Evolutionary conservation across 768 basidiomycete genomes (phyloP).

Genomic region (Termitomyces sp.): DNA sequence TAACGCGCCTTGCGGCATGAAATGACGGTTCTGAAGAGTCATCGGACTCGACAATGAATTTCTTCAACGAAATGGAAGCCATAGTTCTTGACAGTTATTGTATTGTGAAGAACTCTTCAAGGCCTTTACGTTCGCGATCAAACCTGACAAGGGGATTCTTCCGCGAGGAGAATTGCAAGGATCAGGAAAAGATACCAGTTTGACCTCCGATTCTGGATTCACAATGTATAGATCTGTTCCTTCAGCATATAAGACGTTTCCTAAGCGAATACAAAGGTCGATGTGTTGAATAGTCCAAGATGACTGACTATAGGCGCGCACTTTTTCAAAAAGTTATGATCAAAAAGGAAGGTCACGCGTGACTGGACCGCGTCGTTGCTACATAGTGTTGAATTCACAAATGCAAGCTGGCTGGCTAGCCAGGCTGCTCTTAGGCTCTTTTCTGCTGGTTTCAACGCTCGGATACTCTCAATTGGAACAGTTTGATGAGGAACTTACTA

Average conservation of each 20-base stretch:
- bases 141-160: neutral
- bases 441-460: constrained; percentile 2
- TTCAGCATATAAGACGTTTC: neutral
- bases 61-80: constrained; percentile 24
- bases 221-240: neutral
- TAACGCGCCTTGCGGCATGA: constrained; percentile 57
- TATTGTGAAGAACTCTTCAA: neutral
- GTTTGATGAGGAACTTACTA: constrained; percentile 40
- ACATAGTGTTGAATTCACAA: neutral
- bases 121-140: neutral
- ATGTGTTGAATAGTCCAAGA: neutral
- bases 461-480: constrained; percentile 25
- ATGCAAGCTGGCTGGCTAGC: constrained; percentile 16
- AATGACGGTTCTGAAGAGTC: constrained; percentile 28
- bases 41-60: constrained; percentile 34
- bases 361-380: neutral
- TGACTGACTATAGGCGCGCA: too few relatives aligned
- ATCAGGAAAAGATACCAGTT: too few relatives aligned
- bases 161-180: neutral
- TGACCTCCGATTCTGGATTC: too few relatives aligned
- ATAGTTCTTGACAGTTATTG: constrained; percentile 1
- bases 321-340: neutral
- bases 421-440: constrained; percentile 9
- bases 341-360: neutral
- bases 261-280: neutral